Evolutionary conservation across 202 grass and related monocot genomes (phyloP), one percentile per base, ranked within the genome.

Genomic region (Bolboschoenoplectus hybrid): DNA sequence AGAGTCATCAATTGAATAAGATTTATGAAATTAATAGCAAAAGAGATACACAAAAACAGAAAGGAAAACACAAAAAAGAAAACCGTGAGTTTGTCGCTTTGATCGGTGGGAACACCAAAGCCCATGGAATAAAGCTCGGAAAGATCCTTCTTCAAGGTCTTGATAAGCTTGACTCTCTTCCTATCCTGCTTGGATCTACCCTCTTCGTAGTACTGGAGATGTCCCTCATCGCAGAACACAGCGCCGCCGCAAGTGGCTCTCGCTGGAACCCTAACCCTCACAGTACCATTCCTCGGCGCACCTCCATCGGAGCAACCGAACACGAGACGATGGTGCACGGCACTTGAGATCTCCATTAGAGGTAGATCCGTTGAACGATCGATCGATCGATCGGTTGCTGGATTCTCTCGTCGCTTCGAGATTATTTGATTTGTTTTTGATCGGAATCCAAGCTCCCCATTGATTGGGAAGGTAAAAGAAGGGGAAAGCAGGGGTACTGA

Each of bases 291-390:
- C 61, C n/a, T 47, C 45, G 3, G 61, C 1, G 62, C 85, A 81
- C 86, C 72, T 40, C 40, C 63, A 81, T n/a, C 64, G 17, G 65
- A 0, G 39, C 16, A 58, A 47, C 51, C 57, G 17, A 84, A 16
- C 5, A 64, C 63, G 35, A 32, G 41, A 83, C 66, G 10, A 36
- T 63, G 7, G 63, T 17, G 68, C 14, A 8, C 73, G 40, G 46
- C 88, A 75, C 94, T 82, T 80, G 94, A 65, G 87, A 92, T 82
- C 68, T 97, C 94, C 91, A 97, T 97, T 82, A 41, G 43, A 26
- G 26, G 26, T 26, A 26, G 26, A 26, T 26, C 26, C 26, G 26
- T 26, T 26, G 26, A 26, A 26, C 19, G 5, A 5, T 56, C 11
- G 47, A 38, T 51, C 16, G 71, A 19, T 76, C 36, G 44, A 26